Base-by-base conservation (phyloP, 116 monocot genomes). In the Iris pallida region DNA sequence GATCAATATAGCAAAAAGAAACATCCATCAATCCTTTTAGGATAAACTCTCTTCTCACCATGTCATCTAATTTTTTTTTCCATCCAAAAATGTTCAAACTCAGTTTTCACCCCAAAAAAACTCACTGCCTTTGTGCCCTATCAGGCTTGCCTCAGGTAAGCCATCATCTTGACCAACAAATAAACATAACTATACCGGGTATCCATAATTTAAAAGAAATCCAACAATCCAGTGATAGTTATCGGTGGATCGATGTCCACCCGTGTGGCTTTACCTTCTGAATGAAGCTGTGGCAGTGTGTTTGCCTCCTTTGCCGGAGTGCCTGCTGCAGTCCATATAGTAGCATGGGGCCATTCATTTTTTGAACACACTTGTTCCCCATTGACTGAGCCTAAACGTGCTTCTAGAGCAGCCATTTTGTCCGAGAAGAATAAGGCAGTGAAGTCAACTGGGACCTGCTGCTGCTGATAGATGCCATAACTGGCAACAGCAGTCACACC, bases 301-400 rank as follows among this genome's bases (percentile, higher is more conserved):
- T 88, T 93, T 12, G 98, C 88, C 63, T 99, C 93, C 66, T 86
- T 88, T 2, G 93, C 57, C 9, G 84, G 40, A 59, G 60, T 65
- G 41, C 86, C 93, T 12, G 64, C 61, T 14, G 73, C 90, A 6
- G 90, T 93, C 98, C 93, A 93, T 13, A 99, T 55, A 6, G 90
- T 99, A 7, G 78, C 68, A 79, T 99, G 98, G 4, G 98, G 90
- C 98, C 98, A 99, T 59, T 86, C 68, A 40, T 99, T 99, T 70
- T 78, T 90, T 5, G 84, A 84, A 7, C 7, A 59, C 16, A 99
- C 70, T 55, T 59, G 77, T 55, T 99, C 98, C 0, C 86, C 90
- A 17, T 88, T 68, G 12, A 93, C 79, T 0, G 80, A 74, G 0
- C 93, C 93, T 16, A 88, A 9, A n/a, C 5, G 68, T 11, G 71